phyloP scores from a whole-genome alignment of 495 filamentous ascomycete species.

The Oidiodendron maius region DNA sequence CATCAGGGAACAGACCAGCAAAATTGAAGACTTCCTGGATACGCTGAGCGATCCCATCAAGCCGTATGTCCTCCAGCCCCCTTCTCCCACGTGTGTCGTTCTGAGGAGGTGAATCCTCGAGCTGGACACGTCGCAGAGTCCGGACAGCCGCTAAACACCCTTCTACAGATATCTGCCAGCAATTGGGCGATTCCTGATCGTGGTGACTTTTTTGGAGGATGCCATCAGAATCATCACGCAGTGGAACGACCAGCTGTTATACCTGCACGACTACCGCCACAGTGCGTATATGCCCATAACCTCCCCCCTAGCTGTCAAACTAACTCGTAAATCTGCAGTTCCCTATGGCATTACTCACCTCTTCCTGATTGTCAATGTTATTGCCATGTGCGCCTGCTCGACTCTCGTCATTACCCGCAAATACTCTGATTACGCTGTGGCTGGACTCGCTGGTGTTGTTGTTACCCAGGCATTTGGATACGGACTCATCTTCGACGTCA shows the following conservation, averaged over 20 bases:
- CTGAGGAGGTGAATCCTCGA: constrained; percentile 1
- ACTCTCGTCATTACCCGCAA: constrained; percentile 83
- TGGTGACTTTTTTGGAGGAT: constrained; percentile 97
- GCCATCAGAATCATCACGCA: constrained; percentile 93
- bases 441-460: constrained; percentile 83
- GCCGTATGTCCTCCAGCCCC: constrained; percentile 65
- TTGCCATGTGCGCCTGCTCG: constrained; percentile 82
- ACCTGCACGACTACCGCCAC: constrained; percentile 86
- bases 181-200: constrained; percentile 94
- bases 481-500: constrained; percentile 96
- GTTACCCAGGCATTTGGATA: constrained; percentile 96
- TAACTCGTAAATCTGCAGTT: constrained; percentile 46
- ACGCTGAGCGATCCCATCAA: constrained; percentile 85
- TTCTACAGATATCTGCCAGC: constrained; percentile 76
- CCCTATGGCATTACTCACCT: constrained; percentile 84
- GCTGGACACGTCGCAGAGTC: background rate
- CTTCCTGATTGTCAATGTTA: constrained; percentile 86
- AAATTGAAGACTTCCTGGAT: constrained; percentile 94
- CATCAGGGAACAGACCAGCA: constrained; percentile 91
- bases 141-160: background rate
- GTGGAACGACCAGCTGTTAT: constrained; percentile 93
- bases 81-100: background rate
- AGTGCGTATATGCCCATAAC: constrained; percentile 53
- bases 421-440: constrained; percentile 86
- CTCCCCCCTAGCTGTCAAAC: background rate